Percentiles rank a stretch among this genome's conserved stretches.
Evolutionary conservation across 306 rosid species (phyloP).

Genomic region (Corylus americana): DNA sequence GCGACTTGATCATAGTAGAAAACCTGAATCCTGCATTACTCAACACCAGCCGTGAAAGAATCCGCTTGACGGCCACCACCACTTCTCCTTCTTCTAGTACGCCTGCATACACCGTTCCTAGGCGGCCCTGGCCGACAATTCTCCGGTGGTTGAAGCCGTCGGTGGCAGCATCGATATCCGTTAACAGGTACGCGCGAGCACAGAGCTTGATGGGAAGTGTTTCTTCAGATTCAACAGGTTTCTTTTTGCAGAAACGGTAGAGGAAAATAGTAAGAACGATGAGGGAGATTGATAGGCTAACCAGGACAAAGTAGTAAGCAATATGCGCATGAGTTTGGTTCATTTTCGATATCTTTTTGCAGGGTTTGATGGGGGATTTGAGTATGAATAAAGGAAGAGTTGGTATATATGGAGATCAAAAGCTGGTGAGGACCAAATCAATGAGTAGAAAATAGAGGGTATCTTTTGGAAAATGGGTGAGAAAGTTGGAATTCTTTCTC

Average conservation of each 20-base stretch:
- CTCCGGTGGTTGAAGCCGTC: conserved; percentile 73
- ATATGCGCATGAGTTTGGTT: conserved; percentile 30
- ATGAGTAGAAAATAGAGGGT: conserved; percentile 7
- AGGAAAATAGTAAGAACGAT: conserved; percentile 48
- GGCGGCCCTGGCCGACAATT: conserved; percentile 68
- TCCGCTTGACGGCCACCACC: conserved; percentile 65
- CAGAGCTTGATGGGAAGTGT: conserved; percentile 39
- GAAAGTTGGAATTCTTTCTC: conserved; percentile 34
- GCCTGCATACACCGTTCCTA: conserved; percentile 83
- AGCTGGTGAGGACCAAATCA: background rate
- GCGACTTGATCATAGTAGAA: conserved; percentile 53
- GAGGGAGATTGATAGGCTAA: conserved; percentile 45
- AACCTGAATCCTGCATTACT: conserved; percentile 78
- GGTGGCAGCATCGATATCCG: conserved; percentile 63
- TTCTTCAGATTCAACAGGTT: conserved; percentile 52
- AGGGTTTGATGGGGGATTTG: conserved; percentile 9
- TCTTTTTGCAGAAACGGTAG: conserved; percentile 51
- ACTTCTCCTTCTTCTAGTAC: conserved; percentile 38
- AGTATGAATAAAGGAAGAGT: conserved; percentile 20
- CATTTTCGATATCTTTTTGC: conserved; percentile 35
- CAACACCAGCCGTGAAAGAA: conserved; percentile 66
- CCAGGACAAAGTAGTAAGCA: conserved; percentile 49
- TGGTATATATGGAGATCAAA: conserved; percentile 18
- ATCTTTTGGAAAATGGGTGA: conserved; percentile 47
- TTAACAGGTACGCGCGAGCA: conserved; percentile 53